These are phyloP conservation scores for Aspergillus affinis DNA, from an alignment of 495 filamentous ascomycete species.

Conservation along the genomic window DNA sequence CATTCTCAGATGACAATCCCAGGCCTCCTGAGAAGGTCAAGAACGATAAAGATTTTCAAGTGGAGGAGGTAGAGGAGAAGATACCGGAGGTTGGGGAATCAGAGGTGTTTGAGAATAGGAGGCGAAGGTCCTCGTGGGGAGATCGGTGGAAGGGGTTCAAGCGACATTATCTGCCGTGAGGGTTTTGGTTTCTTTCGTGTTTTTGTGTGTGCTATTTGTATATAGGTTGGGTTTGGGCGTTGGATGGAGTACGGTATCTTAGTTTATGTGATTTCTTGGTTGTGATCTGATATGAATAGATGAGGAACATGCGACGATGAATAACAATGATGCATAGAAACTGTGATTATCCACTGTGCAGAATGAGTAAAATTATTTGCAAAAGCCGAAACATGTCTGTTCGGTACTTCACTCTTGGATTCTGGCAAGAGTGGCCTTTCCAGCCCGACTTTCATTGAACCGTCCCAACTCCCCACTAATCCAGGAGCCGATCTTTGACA, in stretches of 20 bases:
- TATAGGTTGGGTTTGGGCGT: too few species aligned
- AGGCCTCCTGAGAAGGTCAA: neutral
- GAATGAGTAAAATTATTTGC: neutral
- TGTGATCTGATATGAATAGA: neutral
- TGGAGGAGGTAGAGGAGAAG: neutral
- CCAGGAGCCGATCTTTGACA: conserved; percentile 84
- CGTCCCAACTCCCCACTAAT: conserved; percentile 80
- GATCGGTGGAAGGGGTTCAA: neutral
- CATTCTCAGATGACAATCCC: neutral
- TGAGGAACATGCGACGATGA: too few species aligned
- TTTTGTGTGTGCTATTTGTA: too few species aligned
- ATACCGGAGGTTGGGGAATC: neutral
- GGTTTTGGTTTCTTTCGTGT: too few species aligned
- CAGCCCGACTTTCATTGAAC: conserved; percentile 71
- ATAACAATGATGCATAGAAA: too few species aligned
- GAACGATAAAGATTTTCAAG: neutral
- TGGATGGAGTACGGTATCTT: too few species aligned
- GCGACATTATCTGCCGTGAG: neutral
- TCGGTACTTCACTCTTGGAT: conserved; percentile 6
- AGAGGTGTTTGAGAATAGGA: neutral
- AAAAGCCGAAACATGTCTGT: neutral
- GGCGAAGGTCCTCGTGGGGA: neutral
- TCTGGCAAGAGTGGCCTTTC: conserved; percentile 72
- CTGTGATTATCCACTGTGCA: neutral
- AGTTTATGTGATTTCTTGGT: neutral